Evolutionary conservation across 306 rosid species (phyloP).

Genomic region (Trichosanthes truncata): DNA sequence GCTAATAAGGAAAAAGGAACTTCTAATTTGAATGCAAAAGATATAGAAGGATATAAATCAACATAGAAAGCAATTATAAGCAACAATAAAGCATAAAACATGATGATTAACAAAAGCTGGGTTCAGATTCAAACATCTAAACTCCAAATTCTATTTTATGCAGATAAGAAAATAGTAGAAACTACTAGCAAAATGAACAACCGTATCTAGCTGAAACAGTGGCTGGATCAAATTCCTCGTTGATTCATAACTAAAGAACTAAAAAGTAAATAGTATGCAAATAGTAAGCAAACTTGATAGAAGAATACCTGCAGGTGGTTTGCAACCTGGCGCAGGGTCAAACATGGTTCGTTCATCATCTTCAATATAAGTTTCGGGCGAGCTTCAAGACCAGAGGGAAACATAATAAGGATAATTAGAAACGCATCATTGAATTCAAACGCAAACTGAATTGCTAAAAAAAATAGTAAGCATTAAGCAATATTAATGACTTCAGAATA

Average conservation of each 20-base stretch:
- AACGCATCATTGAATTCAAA: not conserved
- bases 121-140: not conserved
- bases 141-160: not conserved
- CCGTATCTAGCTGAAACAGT: not conserved
- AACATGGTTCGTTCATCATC: constrained; percentile 25
- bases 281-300: not conserved
- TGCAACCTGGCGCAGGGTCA: constrained; percentile 40
- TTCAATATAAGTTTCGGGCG: constrained; percentile 31
- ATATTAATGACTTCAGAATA: not conserved
- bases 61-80: not conserved
- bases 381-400: constrained; percentile 17
- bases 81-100: not conserved
- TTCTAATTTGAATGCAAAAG: not conserved
- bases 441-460: not conserved
- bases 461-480: not conserved
- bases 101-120: not conserved
- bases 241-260: not conserved
- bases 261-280: not conserved
- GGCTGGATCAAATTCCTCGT: not conserved
- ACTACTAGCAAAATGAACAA: not conserved
- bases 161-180: not conserved
- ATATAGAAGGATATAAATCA: not conserved
- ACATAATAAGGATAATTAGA: not conserved
- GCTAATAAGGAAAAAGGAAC: not conserved
- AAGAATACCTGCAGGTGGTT: constrained; percentile 52